These are phyloP conservation scores for Rugonectria rugulosa DNA, from an alignment of 2,329 filamentous ascomycete genomes.

Conservation along the genomic window DNA sequence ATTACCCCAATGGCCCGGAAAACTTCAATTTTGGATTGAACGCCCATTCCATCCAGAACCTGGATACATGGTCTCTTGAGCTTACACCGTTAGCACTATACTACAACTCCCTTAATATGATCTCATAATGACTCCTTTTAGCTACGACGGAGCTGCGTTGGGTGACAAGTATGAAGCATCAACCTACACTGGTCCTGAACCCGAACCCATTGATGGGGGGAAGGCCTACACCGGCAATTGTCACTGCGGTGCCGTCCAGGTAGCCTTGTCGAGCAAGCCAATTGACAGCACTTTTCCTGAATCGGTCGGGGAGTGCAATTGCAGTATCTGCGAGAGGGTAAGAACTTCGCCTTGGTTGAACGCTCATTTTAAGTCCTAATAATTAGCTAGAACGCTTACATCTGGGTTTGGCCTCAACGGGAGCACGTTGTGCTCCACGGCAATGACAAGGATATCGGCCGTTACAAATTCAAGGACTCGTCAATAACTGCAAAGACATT, in stretches of 20 bases:
- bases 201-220: conserved; percentile 45
- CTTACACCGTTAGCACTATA: conserved; percentile 46
- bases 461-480: conserved; percentile 46
- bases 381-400: conserved; percentile 47
- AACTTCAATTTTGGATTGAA: conserved; percentile 50
- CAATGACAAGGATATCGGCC: conserved; percentile 46
- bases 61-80: conserved; percentile 53
- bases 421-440: conserved; percentile 52
- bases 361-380: background rate
- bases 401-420: conserved; percentile 54
- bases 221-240: conserved; percentile 58
- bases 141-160: conserved; percentile 45
- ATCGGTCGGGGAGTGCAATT: conserved; percentile 54
- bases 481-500: conserved; percentile 51
- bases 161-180: conserved; percentile 45
- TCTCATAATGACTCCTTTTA: background rate
- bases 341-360: background rate
- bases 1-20: conserved; percentile 37
- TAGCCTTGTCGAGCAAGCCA: conserved; percentile 52
- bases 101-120: no score
- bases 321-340: conserved; percentile 57
- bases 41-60: conserved; percentile 51
- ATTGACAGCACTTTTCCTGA: conserved; percentile 48
- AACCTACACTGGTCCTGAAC: conserved; percentile 51
- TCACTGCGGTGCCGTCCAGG: conserved; percentile 59